phyloP scores from a whole-genome alignment of 805 yeast genomes.

The Alloascoidea hylecoeti region DNA sequence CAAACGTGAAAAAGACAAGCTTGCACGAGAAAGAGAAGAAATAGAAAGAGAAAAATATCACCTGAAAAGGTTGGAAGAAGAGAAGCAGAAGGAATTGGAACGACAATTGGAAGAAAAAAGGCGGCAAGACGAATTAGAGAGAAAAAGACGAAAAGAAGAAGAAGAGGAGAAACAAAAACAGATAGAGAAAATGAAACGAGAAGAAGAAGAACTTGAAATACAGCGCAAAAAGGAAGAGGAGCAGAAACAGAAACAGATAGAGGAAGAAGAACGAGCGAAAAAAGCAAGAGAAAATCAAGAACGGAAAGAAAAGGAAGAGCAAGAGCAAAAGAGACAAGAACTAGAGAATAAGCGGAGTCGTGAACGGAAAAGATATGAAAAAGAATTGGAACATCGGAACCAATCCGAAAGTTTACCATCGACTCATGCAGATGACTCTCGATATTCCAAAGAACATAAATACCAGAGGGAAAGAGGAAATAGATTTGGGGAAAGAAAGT shows the following conservation, averaged over 20 bases:
- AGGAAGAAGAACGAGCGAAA: not conserved
- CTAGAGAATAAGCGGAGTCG: not conserved
- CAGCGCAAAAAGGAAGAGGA: constrained; percentile 1
- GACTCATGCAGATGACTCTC: constrained; percentile 6
- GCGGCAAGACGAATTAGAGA: not conserved
- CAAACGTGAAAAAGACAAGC: too few species aligned
- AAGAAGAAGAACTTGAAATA: not conserved
- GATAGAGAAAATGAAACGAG: not conserved
- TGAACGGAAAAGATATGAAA: not conserved
- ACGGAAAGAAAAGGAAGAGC: constrained; percentile 1
- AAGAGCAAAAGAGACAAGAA: not conserved
- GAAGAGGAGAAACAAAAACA: not conserved
- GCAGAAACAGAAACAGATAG: not conserved
- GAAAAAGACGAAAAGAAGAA: constrained; percentile 1
- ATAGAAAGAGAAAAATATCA: too few species aligned
- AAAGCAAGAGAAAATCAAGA: not conserved
- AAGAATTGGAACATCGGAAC: not conserved
- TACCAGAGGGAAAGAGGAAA: too few species aligned
- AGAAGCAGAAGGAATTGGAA: not conserved
- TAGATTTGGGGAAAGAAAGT: too few species aligned
- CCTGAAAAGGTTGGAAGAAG: not conserved
- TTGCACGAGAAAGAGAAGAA: too few species aligned
- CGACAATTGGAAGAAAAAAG: not conserved
- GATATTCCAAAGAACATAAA: constrained; percentile 2
- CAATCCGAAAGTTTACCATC: constrained; percentile 2